These are phyloP conservation scores for Leccinum subgranulosum DNA, from an alignment of 768 basidiomycete species.

Conservation along the genomic window DNA sequence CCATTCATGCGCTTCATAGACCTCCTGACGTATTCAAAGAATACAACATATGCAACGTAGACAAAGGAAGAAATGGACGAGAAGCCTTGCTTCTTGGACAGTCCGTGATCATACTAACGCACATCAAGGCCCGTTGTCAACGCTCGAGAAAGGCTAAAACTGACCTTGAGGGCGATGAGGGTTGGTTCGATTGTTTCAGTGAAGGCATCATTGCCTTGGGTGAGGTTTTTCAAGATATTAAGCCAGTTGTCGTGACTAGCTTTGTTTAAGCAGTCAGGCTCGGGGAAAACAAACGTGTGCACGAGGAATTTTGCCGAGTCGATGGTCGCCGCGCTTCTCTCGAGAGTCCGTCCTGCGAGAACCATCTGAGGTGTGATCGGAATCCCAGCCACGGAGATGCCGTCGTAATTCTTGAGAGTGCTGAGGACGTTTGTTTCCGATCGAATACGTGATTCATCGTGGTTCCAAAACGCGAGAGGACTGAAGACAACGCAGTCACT, in stretches of 20 bases:
- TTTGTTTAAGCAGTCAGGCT: conserved; percentile 63
- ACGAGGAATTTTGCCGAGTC: conserved; percentile 71
- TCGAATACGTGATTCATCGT: conserved; percentile 52
- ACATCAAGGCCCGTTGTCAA: conserved; percentile 8
- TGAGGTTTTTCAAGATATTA: conserved; percentile 46
- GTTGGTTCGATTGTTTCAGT: conserved; percentile 41
- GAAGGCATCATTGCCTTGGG: conserved; percentile 35
- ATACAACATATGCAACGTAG: conserved; percentile 72
- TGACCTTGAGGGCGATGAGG: conserved; percentile 45
- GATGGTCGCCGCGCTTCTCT: conserved; percentile 48
- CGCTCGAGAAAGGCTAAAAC: conserved; percentile 11
- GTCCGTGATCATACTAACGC: conserved; percentile 51
- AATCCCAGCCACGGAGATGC: conserved; percentile 56
- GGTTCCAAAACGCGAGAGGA: conserved; percentile 72
- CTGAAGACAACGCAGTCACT: conserved; percentile 68
- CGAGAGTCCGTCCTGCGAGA: conserved; percentile 61
- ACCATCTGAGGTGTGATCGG: conserved; percentile 73
- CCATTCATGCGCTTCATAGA: conserved; percentile 75
- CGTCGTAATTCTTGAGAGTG: conserved; percentile 55
- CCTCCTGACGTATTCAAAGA: conserved; percentile 72
- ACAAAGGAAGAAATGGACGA: conserved; percentile 68
- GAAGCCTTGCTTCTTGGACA: conserved; percentile 43
- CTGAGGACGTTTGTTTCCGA: conserved; percentile 56
- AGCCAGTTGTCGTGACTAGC: conserved; percentile 65
- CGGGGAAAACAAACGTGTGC: conserved; percentile 80